Base-by-base conservation (phyloP, 2,329 filamentous ascomycete genomes). In the Phaeosphaeria sp. region DNA sequence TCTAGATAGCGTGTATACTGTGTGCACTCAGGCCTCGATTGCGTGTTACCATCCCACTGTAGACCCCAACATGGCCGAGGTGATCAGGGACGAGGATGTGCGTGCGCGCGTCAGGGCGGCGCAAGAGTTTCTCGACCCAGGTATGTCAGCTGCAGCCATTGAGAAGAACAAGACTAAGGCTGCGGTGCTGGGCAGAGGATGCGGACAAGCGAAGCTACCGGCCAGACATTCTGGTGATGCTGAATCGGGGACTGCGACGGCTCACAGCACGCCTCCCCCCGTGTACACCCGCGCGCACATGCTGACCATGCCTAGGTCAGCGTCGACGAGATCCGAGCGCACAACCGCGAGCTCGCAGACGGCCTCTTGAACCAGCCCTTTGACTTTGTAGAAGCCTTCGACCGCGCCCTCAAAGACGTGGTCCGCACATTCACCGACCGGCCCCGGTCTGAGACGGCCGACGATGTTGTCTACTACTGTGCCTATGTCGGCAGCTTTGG, bases 401-500 rank as follows among this genome's bases (percentile, higher is more conserved):
- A 99, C 75, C 85, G 88, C 66, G 95, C 94, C 0, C 85, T 99
- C 60, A 96, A 95, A 74, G 89, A 95, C 63, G 90, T 97, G 52
- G 89, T 98, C 63, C 87, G 90, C 72, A 90, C 92, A 2, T 82
- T 97, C 30, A 89, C 90, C 11, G 88, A 90, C 69, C 87, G 91
- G 42, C 87, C 92, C 2, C 85, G 89, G 2, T 89, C 90, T 66
- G 92, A 96, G 77, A 89, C 87, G 1, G 85, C 87, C 44, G 88
- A 90, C 27, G 93, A 97, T 75, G 87, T 89, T 60, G 79, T 84
- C 68, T 99, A 97, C 80, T 98, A 99, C 77, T 97, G 95, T 73
- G 95, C 95, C n/a, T 98, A 92, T 81, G 88, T 94, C 54, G 95
- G 95, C 65, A 97, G 92, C 74, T 99, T 99, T 74, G 95, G 96